A percentile compares a stretch with the other conserved stretches of the same genome.
Conservation (phyloP, 208 protist species). For the Acanthamoeba sp. region DNA sequence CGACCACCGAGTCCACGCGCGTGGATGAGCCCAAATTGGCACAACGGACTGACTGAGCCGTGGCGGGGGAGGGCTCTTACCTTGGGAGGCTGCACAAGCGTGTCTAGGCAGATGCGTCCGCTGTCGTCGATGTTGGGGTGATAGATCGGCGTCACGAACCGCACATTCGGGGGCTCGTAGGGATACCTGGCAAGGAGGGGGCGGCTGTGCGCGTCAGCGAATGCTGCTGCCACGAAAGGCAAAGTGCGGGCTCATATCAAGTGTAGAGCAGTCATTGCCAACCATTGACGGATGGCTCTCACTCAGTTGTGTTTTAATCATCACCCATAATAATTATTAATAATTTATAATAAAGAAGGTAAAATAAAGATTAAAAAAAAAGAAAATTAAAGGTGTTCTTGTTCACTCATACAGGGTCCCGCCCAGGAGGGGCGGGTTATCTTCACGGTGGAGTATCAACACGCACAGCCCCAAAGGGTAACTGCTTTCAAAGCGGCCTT, state of each 20-base stretch:
- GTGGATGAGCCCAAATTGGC: too few species aligned
- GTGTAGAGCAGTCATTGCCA: constrained; percentile 27
- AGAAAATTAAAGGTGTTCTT: neutral
- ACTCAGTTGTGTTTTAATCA: neutral
- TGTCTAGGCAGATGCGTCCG: constrained; percentile 92
- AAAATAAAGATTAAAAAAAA: neutral
- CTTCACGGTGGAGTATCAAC: constrained; percentile 62
- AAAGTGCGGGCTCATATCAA: neutral
- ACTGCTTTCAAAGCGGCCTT: constrained; percentile 55
- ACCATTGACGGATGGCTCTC: neutral
- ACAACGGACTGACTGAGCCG: too few species aligned
- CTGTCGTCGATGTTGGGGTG: constrained; percentile 93
- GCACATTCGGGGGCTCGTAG: constrained; percentile 89
- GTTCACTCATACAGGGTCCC: neutral
- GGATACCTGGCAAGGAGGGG: constrained; percentile 85
- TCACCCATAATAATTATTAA: neutral
- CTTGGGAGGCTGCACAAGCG: constrained; percentile 88
- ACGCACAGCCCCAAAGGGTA: neutral
- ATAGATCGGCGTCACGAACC: constrained; percentile 91
- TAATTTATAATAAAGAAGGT: neutral
- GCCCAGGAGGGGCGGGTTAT: neutral
- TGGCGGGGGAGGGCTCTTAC: too few species aligned
- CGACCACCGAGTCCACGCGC: neutral
- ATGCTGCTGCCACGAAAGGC: neutral
- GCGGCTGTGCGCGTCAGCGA: neutral